phyloP scores from a whole-genome alignment of 768 basidiomycete species.

The Mycena epipterygia region DNA sequence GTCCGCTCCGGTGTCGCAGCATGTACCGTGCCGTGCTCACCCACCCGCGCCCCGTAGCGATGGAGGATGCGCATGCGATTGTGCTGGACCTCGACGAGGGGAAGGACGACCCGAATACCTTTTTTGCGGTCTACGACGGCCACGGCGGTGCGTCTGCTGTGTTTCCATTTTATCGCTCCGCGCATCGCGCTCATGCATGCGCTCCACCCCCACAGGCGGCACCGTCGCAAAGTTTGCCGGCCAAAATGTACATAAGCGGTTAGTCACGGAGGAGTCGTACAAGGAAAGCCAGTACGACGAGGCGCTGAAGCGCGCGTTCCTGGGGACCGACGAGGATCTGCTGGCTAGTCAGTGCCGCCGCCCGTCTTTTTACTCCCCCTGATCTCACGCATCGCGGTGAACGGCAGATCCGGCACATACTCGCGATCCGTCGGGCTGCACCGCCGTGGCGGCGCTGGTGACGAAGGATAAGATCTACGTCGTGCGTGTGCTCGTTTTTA shows the following conservation, averaged over 20 bases:
- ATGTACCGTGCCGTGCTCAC: constrained; percentile 32
- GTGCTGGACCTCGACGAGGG: constrained; percentile 76
- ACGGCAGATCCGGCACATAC: constrained; percentile 84
- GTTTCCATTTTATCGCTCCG: constrained; percentile 13
- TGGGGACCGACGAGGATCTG: constrained; percentile 96
- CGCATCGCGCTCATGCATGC: constrained; percentile 30
- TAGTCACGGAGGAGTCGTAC: constrained; percentile 81
- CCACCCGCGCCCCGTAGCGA: constrained; percentile 66
- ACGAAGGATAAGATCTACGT: constrained; percentile 88
- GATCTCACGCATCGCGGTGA: constrained; percentile 33
- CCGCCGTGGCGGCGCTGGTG: constrained; percentile 90
- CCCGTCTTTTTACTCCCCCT: constrained; percentile 11
- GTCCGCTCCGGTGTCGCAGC: constrained; percentile 52
- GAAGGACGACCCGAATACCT: constrained; percentile 69
- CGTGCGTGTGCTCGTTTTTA: constrained; percentile 58
- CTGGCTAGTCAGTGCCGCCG: constrained; percentile 72
- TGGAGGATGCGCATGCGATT: constrained; percentile 96
- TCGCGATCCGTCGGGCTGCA: constrained; percentile 96
- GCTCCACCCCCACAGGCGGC: constrained; percentile 73
- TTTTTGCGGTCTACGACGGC: constrained; percentile 98
- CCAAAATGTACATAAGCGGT: constrained; percentile 82
- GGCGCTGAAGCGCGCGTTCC: constrained; percentile 89
- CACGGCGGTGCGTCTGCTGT: constrained; percentile 83
- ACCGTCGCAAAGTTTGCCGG: constrained; percentile 92
- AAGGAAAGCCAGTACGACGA: constrained; percentile 75